These are phyloP conservation scores for Fusarium sp. DNA, from an alignment of 2,329 filamentous ascomycete genomes.

Conservation along the genomic window DNA sequence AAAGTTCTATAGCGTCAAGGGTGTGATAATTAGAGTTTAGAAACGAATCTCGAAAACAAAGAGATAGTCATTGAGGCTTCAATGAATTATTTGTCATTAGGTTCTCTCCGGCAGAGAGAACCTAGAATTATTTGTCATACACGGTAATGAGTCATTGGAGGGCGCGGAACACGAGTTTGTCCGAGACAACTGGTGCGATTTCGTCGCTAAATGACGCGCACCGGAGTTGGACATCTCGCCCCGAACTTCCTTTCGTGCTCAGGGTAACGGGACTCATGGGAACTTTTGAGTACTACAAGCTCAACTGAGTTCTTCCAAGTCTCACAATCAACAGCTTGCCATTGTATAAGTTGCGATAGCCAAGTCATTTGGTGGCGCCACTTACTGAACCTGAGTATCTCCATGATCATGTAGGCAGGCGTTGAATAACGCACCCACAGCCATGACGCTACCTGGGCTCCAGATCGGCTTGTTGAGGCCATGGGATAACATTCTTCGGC, in stretches of 20 bases:
- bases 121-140: not conserved
- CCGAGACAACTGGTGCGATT: not conserved
- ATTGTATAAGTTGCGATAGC: not conserved
- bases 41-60: not conserved
- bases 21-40: no score
- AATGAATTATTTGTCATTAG: not conserved
- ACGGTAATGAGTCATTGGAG: constrained; percentile 2
- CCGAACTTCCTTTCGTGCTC: not conserved
- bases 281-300: not conserved
- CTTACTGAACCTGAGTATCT: fast-evolving
- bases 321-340: not conserved
- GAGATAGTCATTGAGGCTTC: not conserved
- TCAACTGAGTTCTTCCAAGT: fast-evolving
- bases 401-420: not conserved
- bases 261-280: not conserved
- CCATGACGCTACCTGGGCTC: no score
- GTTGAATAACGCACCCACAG: no score
- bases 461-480: not conserved
- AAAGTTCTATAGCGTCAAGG: no score
- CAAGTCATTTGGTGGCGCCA: not conserved
- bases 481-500: not conserved
- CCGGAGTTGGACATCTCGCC: not conserved
- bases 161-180: constrained; percentile 1
- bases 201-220: not conserved
- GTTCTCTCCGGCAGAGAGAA: no score